A percentile compares a stretch with the other conserved stretches of the same genome.
These are phyloP conservation scores for Gracilaria caudata DNA, from an alignment of 23 red algal species.

Conservation along the genomic window DNA sequence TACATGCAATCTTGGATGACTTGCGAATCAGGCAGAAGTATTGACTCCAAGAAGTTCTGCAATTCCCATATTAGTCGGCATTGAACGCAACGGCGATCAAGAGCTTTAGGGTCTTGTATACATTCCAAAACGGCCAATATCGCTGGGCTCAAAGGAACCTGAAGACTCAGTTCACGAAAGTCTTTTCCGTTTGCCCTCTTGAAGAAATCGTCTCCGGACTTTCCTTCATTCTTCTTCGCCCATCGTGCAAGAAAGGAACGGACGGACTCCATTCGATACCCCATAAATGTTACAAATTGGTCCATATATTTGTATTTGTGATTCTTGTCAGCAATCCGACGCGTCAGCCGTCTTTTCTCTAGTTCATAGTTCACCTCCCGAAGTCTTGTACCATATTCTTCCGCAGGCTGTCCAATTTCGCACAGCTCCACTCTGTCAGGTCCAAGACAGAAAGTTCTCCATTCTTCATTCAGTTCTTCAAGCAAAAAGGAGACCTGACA, in stretches of 20 bases:
- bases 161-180: background rate
- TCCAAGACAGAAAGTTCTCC: constrained; percentile 12
- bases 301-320: constrained; percentile 40
- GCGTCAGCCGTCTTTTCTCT: constrained; percentile 18
- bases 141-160: background rate
- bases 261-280: constrained; percentile 35
- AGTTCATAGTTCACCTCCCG: constrained; percentile 8
- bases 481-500: constrained; percentile 31
- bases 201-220: constrained; percentile 18
- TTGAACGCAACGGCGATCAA: constrained; percentile 11
- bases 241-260: constrained; percentile 32
- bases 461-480: constrained; percentile 8
- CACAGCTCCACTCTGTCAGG: background rate
- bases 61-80: constrained; percentile 33
- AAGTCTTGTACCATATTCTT: background rate
- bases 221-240: constrained; percentile 19
- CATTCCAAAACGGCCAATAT: background rate
- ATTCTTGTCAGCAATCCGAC: constrained; percentile 19
- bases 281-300: constrained; percentile 35
- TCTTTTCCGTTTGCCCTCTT: background rate
- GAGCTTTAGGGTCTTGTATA: background rate
- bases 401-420: background rate
- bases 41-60: constrained; percentile 27
- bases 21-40: background rate
- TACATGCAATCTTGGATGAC: background rate